Conservation (phyloP, 306 rosid genomes). For the Rosa persica region DNA sequence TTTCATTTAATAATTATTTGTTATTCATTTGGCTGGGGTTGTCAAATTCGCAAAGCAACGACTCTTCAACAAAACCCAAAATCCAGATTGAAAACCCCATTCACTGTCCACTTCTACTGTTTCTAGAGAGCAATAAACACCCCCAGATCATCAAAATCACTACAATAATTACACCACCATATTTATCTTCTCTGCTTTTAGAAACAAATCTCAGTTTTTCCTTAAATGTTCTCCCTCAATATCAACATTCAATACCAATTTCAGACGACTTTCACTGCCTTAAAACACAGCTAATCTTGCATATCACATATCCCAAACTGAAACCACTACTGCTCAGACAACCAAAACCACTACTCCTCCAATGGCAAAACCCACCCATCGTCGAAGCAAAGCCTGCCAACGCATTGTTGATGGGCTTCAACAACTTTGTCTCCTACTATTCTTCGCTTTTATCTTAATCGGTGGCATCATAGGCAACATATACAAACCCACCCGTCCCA, state of each 20-base stretch:
- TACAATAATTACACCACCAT: neutral
- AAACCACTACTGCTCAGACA: neutral
- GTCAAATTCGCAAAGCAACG: neutral
- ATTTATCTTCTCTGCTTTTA: neutral
- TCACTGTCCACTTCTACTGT: neutral
- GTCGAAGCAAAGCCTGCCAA: neutral
- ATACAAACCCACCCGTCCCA: slow-evolving; percentile 14
- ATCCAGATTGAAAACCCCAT: neutral
- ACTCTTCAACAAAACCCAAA: too few relatives aligned
- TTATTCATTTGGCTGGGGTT: neutral
- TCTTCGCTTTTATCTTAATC: neutral
- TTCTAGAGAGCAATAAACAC: neutral
- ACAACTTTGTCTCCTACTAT: neutral
- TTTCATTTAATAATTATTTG: too few relatives aligned
- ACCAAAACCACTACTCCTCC: neutral
- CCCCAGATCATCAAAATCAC: neutral
- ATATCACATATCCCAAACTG: neutral
- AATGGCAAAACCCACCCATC: slow-evolving; percentile 32
- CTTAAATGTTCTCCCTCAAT: neutral
- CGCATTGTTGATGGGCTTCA: neutral
- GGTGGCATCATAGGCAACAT: neutral
- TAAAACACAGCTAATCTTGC: neutral
- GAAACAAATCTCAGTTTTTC: neutral
- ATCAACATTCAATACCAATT: neutral
- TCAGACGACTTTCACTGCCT: neutral